These are phyloP conservation scores for Linaria vulgaris DNA, from an alignment of 257 asterid genomes.

Conservation along the genomic window DNA sequence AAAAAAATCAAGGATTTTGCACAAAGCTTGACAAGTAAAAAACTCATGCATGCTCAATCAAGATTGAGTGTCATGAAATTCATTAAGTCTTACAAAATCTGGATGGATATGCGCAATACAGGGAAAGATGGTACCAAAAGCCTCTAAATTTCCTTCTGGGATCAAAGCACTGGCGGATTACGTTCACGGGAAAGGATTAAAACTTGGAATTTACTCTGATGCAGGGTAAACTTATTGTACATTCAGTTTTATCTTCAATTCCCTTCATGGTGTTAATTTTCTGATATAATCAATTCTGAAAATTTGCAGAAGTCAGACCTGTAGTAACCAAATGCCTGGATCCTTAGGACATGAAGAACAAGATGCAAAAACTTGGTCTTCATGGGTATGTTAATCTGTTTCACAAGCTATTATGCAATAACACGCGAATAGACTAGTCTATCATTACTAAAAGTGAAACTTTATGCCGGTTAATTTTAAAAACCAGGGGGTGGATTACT, in stretches of 20 bases:
- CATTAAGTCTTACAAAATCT: not conserved
- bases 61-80: not conserved
- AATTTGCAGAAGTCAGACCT: slow-evolving; percentile 55
- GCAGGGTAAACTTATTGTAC: slow-evolving; percentile 65
- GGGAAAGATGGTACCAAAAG: slow-evolving; percentile 69
- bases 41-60: not conserved
- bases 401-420: not conserved
- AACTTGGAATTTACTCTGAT: slow-evolving; percentile 83
- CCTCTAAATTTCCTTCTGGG: slow-evolving; percentile 83
- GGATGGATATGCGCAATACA: slow-evolving; percentile 24
- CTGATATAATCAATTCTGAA: not conserved
- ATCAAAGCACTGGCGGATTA: slow-evolving; percentile 87
- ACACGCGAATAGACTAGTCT: not conserved
- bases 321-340: slow-evolving; percentile 82
- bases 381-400: slow-evolving; percentile 57
- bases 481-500: slow-evolving; percentile 79
- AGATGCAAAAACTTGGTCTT: slow-evolving; percentile 92
- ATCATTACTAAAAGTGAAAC: too few relatives aligned
- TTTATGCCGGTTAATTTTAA: not conserved
- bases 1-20: too few relatives aligned
- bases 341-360: slow-evolving; percentile 76
- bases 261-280: not conserved
- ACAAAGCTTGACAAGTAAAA: too few relatives aligned
- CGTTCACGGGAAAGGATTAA: slow-evolving; percentile 80
- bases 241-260: too few relatives aligned